Evolutionary conservation across 352 stramenopile species (phyloP), one percentile per base, ranked within the genome.

Genomic region (Phytophthora litchii): DNA sequence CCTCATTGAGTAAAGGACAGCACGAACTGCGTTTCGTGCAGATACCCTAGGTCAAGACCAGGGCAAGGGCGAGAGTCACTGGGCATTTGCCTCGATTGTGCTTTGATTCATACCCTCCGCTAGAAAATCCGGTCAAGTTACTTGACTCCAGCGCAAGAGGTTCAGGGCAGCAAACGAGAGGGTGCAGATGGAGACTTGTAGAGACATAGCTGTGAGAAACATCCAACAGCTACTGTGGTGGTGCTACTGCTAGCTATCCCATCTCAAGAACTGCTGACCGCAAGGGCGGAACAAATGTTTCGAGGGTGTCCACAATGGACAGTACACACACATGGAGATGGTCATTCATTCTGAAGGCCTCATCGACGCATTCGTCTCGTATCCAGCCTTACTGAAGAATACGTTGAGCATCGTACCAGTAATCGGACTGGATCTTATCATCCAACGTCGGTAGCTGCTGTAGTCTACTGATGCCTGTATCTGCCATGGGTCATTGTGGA

Each of bases 401-500:
- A n/a, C n/a, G n/a, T n/a, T n/a, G n/a, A n/a, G n/a, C n/a, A n/a
- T n/a, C n/a, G n/a, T n/a, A n/a, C n/a, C n/a, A n/a, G n/a, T n/a
- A n/a, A n/a, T n/a, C n/a, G n/a, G n/a, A n/a, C n/a, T n/a, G n/a
- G n/a, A n/a, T n/a, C n/a, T n/a, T n/a, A n/a, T n/a, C n/a, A n/a
- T n/a, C n/a, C 20, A 4, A 6, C 4, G 41, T 37, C 20, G 48
- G 37, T 12, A 54, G 38, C 3, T 40, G 36, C 29, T 49, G 32
- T 17, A 49, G 44, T 19, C 45, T 48, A n/a, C 54, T 34, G 4
- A 25, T 43, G 38, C 32, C 58, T 48, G 64, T 60, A 19, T 60
- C 67, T 21, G 40, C 60, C 64, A 75, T 77, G 31, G 67, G 67
- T 64, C 53, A 20, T 50, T 40, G 57, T 72, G 13, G 37, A 46